phyloP scores from a whole-genome alignment of 768 basidiomycete species.

The Phaffia tasmanica region DNA sequence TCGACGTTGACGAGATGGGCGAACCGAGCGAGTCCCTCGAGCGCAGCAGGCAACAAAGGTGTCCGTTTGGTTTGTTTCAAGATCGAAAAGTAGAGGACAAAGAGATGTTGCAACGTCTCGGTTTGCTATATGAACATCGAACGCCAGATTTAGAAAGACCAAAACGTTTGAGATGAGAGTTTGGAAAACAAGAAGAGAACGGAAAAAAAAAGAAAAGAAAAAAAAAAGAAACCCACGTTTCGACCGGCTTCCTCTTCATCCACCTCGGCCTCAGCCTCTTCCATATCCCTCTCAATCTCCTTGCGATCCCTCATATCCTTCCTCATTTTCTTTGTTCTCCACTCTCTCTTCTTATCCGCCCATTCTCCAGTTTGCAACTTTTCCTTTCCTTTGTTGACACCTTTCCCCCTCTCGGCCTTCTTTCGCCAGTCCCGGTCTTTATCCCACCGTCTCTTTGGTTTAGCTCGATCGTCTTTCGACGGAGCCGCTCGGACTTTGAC shows the following conservation, averaged over 20 bases:
- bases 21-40: constrained; percentile 84
- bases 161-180: background rate
- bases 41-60: constrained; percentile 64
- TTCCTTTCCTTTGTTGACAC: constrained; percentile 41
- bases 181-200: background rate
- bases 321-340: constrained; percentile 84
- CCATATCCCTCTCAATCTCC: constrained; percentile 81
- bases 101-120: constrained; percentile 92
- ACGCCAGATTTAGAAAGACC: background rate
- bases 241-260: constrained; percentile 77
- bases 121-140: constrained; percentile 56
- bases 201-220: constrained; percentile 2
- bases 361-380: constrained; percentile 43
- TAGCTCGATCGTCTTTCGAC: constrained; percentile 15
- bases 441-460: constrained; percentile 22
- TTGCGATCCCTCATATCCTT: constrained; percentile 77
- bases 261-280: constrained; percentile 86
- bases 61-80: constrained; percentile 73
- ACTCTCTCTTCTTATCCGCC: constrained; percentile 44
- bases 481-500: constrained; percentile 23
- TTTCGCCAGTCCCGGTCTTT: constrained; percentile 27
- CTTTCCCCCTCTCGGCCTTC: constrained; percentile 27
- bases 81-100: constrained; percentile 92
- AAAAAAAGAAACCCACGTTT: constrained; percentile 48
- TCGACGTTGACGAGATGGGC: constrained; percentile 96